Base-by-base conservation (phyloP, 1,284 basidiomycete species). In the Caloboletus firmus region DNA sequence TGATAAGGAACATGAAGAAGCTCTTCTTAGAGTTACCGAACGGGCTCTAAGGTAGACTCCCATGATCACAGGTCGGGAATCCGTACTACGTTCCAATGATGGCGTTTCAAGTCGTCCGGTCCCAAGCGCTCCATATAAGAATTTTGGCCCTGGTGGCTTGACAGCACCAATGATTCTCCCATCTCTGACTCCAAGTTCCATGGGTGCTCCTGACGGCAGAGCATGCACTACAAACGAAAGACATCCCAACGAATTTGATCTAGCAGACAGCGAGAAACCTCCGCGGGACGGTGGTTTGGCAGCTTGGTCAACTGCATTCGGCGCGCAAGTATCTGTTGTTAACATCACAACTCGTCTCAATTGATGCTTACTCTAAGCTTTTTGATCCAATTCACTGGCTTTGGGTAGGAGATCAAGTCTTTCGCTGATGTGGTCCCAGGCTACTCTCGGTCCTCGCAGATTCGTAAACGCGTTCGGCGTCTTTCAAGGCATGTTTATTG, bases 401-500 rank as follows among this genome's bases (percentile, higher is more conserved):
- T 71, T 18, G 74, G 74, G 74, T 76, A 54, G 3, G 55, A 18
- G 15, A 15, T 24, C 39, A 12, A 1, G 2, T 43, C 32, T 26
- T 3, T 20, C 5, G 10, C 12, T 32, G 5, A 13, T 13, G 31
- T 13, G 5, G n/a, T 37, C 5, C 55, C n/a, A n/a, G n/a, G n/a
- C 60, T 26, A 56, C 31, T 12, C 50, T 24, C 26, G 2, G n/a
- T 36, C 12, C 36, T 40, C 36, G 4, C 52, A 76, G 74, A 36
- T 74, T 76, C 44, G 54, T 66, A 4, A 65, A 62, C 22, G 71
- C 72, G 5, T 76, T 74, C 45, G 75, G 74, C n/a, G 75, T 77
- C 8, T 76, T 74, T 59, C 75, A 76, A 72, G 75, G 75, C 62
- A 49, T 26, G 52, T 24, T 15, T 42, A 20, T 34, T 9, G 17